Percentiles rank a stretch among this genome's conserved stretches.
These are phyloP conservation scores for Breviolum minutum DNA, from an alignment of 73 alveolate genomes.

Conservation along the genomic window DNA sequence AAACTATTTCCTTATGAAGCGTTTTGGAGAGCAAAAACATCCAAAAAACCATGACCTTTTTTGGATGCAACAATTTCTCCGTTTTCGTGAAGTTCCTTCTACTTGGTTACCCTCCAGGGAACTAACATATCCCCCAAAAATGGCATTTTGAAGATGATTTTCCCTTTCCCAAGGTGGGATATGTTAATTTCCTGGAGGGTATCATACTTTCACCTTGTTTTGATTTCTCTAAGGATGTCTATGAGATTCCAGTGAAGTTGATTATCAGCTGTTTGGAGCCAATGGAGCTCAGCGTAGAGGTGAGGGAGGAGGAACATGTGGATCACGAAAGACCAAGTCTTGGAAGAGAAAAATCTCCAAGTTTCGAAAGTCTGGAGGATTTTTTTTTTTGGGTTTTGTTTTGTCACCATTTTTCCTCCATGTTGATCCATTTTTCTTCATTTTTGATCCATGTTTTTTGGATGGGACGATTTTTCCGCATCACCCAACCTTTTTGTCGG, in stretches of 20 bases:
- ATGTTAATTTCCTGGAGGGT: background rate
- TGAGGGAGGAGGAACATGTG: background rate
- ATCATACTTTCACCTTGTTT: background rate
- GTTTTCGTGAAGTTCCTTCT: too few species aligned
- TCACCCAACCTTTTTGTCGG: background rate
- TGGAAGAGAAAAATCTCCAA: background rate
- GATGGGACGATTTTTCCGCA: background rate
- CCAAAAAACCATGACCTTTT: too few species aligned
- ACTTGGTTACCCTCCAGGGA: too few species aligned
- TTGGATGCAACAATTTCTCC: too few species aligned
- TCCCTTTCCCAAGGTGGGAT: too few species aligned
- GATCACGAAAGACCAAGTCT: too few species aligned
- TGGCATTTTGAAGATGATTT: too few species aligned
- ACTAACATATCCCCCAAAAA: too few species aligned
- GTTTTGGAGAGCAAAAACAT: too few species aligned
- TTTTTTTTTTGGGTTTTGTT: background rate
- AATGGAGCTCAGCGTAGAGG: conserved; percentile 58
- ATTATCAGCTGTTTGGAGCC: conserved; percentile 39
- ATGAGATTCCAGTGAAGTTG: conserved; percentile 88
- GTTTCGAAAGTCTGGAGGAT: background rate
- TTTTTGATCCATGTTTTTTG: background rate
- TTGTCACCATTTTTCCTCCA: background rate
- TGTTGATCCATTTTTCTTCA: background rate
- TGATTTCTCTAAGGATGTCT: conserved; percentile 42
- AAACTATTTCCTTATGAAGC: too few species aligned